Evolutionary conservation across 2,329 filamentous ascomycete genomes (phyloP).

Genomic region (Alternaria gansuensis): DNA sequence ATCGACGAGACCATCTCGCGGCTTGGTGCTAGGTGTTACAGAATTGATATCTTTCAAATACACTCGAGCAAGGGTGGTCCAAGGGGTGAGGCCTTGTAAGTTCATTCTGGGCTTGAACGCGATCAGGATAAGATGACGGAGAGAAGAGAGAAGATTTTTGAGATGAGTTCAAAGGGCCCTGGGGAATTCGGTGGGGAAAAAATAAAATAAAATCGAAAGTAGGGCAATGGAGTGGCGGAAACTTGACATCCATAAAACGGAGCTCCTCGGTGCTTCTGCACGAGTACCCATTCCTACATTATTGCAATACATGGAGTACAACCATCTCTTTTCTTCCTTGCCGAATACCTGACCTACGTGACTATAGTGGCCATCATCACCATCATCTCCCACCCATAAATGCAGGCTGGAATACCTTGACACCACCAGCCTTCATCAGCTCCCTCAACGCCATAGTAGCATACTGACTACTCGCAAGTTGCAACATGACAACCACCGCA

Average conservation of each 20-base stretch:
- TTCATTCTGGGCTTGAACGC: neutral
- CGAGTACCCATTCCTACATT: neutral
- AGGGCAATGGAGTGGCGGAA: too few species aligned
- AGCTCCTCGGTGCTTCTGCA: too few species aligned
- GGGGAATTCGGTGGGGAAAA: neutral
- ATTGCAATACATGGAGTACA: neutral
- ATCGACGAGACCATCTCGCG: too few species aligned
- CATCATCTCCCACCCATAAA: constrained; percentile 61
- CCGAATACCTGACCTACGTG: too few species aligned
- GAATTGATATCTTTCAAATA: too few species aligned
- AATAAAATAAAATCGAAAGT: too few species aligned
- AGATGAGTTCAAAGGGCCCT: neutral
- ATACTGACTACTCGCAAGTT: constrained; percentile 81
- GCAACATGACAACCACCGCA: constrained; percentile 76
- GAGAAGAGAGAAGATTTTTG: neutral
- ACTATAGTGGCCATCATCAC: neutral
- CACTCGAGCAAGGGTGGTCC: too few species aligned
- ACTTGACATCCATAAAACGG: too few species aligned
- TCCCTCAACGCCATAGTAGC: constrained; percentile 85
- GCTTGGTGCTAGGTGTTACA: too few species aligned
- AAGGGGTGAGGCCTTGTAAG: too few species aligned
- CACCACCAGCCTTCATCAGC: constrained; percentile 73
- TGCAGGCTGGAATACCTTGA: constrained; percentile 69
- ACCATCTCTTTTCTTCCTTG: too few species aligned
- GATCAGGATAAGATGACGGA: neutral